Evolutionary conservation across 2,329 filamentous ascomycete species (phyloP).

Genomic region (Hymenoscyphus albidus): DNA sequence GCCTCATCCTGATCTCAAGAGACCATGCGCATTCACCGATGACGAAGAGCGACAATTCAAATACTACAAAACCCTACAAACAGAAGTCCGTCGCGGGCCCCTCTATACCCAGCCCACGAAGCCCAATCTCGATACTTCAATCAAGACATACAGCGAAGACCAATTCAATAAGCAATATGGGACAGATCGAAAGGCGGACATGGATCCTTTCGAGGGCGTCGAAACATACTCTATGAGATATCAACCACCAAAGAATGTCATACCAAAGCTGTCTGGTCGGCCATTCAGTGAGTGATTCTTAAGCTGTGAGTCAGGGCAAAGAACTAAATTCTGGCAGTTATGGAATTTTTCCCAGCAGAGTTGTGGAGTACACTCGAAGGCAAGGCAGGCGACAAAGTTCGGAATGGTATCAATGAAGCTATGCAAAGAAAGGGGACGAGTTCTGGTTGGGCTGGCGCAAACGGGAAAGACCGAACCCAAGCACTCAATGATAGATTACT

Average conservation of each 20-base stretch:
- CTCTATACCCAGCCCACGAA: slow-evolving; percentile 44
- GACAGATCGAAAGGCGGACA: slow-evolving; percentile 38
- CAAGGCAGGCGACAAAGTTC: slow-evolving; percentile 25
- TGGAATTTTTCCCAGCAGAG: slow-evolving; percentile 56
- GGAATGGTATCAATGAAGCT: slow-evolving; percentile 26
- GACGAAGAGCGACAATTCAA: slow-evolving; percentile 46
- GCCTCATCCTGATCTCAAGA: slow-evolving; percentile 35
- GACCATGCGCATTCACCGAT: slow-evolving; percentile 39
- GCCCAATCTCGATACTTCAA: slow-evolving; percentile 35
- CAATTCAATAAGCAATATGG: slow-evolving; percentile 36
- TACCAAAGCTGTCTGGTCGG: slow-evolving; percentile 51
- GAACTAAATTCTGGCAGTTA: slow-evolving; percentile 37
- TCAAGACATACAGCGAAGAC: slow-evolving; percentile 41
- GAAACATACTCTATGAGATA: slow-evolving; percentile 57
- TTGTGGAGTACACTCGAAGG: slow-evolving; percentile 51
- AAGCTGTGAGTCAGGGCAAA: background rate
- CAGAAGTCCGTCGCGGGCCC: slow-evolving; percentile 54
- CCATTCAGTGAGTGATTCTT: slow-evolving; percentile 47
- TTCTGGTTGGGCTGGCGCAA: slow-evolving; percentile 12
- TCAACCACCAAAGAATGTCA: slow-evolving; percentile 49
- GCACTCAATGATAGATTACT: slow-evolving; percentile 30
- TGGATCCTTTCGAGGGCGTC: slow-evolving; percentile 60
- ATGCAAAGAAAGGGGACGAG: slow-evolving; percentile 30
- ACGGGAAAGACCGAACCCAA: slow-evolving; percentile 8
- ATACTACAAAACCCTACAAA: slow-evolving; percentile 48